These are phyloP conservation scores for Chaetomium globosum DNA, from an alignment of 2,329 filamentous ascomycete genomes.

Conservation along the genomic window DNA sequence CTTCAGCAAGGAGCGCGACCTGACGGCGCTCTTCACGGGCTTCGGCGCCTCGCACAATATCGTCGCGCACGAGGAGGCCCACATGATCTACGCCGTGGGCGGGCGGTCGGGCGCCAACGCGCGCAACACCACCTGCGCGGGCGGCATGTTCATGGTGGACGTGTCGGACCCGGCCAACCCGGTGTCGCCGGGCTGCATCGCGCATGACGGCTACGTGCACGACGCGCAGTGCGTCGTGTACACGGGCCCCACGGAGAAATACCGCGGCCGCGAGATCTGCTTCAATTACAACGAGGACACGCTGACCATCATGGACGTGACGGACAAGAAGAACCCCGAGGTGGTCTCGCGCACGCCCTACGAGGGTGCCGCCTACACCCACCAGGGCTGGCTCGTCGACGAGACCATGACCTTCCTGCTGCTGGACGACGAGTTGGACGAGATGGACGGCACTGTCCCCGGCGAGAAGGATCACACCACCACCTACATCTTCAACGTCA, in stretches of 20 bases:
- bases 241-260: slow-evolving; percentile 8
- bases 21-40: slow-evolving; percentile 14
- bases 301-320: slow-evolving; percentile 20
- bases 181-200: slow-evolving; percentile 5
- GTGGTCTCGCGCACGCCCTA: slow-evolving; percentile 11
- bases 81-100: slow-evolving; percentile 20
- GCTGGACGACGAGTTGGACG: slow-evolving; percentile 16
- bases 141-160: slow-evolving; percentile 18
- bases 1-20: slow-evolving; percentile 11
- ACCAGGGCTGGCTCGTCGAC: slow-evolving; percentile 18
- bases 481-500: slow-evolving; percentile 16
- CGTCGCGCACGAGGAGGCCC: slow-evolving; percentile 14
- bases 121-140: slow-evolving; percentile 15
- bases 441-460: background rate
- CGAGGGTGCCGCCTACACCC: slow-evolving; percentile 12
- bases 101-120: slow-evolving; percentile 19
- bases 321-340: slow-evolving; percentile 5
- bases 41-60: slow-evolving; percentile 17
- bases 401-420: slow-evolving; percentile 15
- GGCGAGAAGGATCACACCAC: slow-evolving; percentile 2
- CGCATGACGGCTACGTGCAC: slow-evolving; percentile 21
- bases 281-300: slow-evolving; percentile 18
- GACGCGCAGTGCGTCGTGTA: slow-evolving; percentile 19
- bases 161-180: slow-evolving; percentile 14
- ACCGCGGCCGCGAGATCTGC: slow-evolving; percentile 14